A percentile compares a stretch with the other conserved stretches of the same genome.
Conservation (phyloP, 2,329 filamentous ascomycete genomes). For the Cercospora sp. region DNA sequence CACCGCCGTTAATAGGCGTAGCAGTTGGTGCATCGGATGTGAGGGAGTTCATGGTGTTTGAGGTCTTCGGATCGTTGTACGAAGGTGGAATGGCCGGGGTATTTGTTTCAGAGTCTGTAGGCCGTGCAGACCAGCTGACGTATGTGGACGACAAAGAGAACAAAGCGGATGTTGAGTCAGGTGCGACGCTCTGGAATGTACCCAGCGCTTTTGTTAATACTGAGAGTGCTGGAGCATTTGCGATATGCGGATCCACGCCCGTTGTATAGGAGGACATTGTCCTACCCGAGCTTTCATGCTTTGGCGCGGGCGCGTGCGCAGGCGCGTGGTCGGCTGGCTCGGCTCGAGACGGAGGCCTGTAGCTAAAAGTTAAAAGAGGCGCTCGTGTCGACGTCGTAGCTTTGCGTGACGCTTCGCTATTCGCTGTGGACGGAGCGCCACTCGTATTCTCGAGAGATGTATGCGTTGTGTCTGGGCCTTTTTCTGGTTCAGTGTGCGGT, state of each 20-base stretch:
- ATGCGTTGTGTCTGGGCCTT: not conserved
- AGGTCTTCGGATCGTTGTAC: not conserved
- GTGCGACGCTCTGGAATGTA: constrained; percentile 7
- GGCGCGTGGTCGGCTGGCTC: constrained; percentile 10
- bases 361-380: constrained; percentile 6
- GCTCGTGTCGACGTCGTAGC: not conserved
- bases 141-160: constrained; percentile 9
- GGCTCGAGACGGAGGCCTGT: constrained; percentile 7
- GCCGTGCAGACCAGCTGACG: constrained; percentile 11
- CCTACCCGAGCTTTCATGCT: not conserved
- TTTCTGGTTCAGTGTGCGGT: constrained; percentile 1
- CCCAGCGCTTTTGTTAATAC: constrained; percentile 18
- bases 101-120: not conserved
- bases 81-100: constrained; percentile 7
- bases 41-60: not conserved
- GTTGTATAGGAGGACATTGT: constrained; percentile 13
- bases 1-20: constrained; percentile 10
- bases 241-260: not conserved
- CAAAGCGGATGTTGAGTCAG: constrained; percentile 1
- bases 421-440: not conserved
- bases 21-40: constrained; percentile 8
- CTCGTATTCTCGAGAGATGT: constrained; percentile 5
- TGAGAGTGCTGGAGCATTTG: constrained; percentile 15
- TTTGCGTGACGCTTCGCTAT: not conserved
- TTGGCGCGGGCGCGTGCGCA: constrained; percentile 11